Conservation (phyloP, 2,329 filamentous ascomycete genomes). For the Rhinocladiella similis region DNA sequence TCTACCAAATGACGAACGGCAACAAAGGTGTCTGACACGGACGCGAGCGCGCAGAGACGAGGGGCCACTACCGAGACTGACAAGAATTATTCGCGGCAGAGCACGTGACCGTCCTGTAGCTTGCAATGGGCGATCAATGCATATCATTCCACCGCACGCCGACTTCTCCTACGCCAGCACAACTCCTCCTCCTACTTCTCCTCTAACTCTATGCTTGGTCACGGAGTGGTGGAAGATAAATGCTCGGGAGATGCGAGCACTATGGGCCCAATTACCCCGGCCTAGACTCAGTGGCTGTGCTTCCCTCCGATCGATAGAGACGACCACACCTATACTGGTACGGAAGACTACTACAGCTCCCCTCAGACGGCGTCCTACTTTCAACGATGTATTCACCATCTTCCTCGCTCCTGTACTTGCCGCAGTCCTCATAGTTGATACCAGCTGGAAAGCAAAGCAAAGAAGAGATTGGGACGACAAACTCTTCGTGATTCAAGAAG, state of each 20-base stretch:
- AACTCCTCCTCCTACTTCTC: not conserved
- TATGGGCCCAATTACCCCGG: slow-evolving; percentile 26
- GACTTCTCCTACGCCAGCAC: not conserved
- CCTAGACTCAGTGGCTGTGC: slow-evolving; percentile 19
- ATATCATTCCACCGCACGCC: slow-evolving; percentile 8
- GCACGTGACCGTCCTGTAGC: slow-evolving; percentile 2
- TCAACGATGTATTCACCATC: slow-evolving; percentile 28
- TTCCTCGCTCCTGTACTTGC: slow-evolving; percentile 26
- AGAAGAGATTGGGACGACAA: slow-evolving; percentile 29
- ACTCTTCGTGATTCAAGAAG: slow-evolving; percentile 21
- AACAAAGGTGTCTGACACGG: too few species aligned
- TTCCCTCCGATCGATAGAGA: slow-evolving; percentile 7
- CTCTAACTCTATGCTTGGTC: slow-evolving; percentile 1
- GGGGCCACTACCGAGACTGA: not conserved
- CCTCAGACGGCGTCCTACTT: slow-evolving; percentile 19
- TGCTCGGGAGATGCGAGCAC: slow-evolving; percentile 22
- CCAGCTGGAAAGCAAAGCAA: slow-evolving; percentile 27
- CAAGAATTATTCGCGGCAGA: not conserved
- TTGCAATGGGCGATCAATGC: not conserved
- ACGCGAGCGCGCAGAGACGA: too few species aligned
- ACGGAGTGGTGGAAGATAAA: slow-evolving; percentile 1
- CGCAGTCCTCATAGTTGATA: slow-evolving; percentile 26
- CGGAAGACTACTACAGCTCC: slow-evolving; percentile 23
- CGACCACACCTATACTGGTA: slow-evolving; percentile 10
- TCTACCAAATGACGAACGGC: too few species aligned